These are phyloP conservation scores for Suillus ampliporus DNA, from an alignment of 768 basidiomycete species.

Conservation along the genomic window DNA sequence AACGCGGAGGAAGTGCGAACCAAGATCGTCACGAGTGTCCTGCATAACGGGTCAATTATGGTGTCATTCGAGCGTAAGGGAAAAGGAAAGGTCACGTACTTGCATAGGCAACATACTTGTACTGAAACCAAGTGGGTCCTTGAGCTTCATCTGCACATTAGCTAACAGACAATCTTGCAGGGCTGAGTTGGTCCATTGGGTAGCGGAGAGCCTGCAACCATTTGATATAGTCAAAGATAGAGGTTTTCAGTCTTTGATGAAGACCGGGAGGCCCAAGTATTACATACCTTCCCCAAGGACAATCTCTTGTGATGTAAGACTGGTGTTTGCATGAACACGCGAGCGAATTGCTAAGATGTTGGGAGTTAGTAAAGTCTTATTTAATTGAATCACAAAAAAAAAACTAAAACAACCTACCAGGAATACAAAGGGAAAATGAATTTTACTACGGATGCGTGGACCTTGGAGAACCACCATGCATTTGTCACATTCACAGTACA, in stretches of 20 bases:
- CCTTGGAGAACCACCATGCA: constrained; percentile 35
- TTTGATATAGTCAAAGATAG: constrained; percentile 39
- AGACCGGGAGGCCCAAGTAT: constrained; percentile 38
- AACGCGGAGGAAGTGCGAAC: constrained; percentile 9
- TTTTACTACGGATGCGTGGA: constrained; percentile 46
- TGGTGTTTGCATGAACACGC: neutral
- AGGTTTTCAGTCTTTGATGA: constrained; percentile 39
- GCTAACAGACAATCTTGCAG: constrained; percentile 16
- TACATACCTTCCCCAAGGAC: constrained; percentile 36
- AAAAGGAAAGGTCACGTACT: constrained; percentile 37
- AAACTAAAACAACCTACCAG: constrained; percentile 21
- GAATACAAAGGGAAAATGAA: constrained; percentile 35
- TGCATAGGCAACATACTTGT: constrained; percentile 29
- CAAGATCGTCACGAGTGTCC: constrained; percentile 6
- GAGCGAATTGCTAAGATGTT: constrained; percentile 9
- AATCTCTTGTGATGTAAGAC: neutral
- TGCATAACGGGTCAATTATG: constrained; percentile 26
- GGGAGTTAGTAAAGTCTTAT: neutral
- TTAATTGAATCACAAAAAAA: neutral
- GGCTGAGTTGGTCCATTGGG: constrained; percentile 41
- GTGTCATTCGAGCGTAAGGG: constrained; percentile 31
- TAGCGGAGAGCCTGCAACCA: constrained; percentile 36
- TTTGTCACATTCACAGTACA: constrained; percentile 27
- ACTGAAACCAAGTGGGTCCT: constrained; percentile 25
- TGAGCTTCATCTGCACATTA: neutral